Percentiles rank a stretch among this genome's conserved stretches.
These are phyloP conservation scores for Bipolaris oryzae DNA, from an alignment of 2,329 filamentous ascomycete species.

Conservation along the genomic window DNA sequence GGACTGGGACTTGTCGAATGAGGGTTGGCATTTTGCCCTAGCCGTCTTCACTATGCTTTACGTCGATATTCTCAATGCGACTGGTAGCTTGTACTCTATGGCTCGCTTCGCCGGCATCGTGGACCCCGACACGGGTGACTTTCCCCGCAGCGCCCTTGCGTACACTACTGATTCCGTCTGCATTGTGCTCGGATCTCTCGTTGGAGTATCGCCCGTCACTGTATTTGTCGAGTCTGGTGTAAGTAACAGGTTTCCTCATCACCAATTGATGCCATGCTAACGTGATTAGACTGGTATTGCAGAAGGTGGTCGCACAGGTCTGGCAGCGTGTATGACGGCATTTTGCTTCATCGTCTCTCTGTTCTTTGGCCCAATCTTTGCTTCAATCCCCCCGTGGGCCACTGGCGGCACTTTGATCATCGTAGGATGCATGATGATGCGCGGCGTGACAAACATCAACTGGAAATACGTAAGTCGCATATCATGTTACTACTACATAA, in stretches of 20 bases:
- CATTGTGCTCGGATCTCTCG: constrained; percentile 78
- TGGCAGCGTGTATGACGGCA: constrained; percentile 78
- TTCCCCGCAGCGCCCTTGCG: constrained; percentile 82
- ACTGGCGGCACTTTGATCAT: constrained; percentile 87
- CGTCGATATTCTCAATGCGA: constrained; percentile 83
- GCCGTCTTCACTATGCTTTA: constrained; percentile 89
- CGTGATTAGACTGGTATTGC: constrained; percentile 68
- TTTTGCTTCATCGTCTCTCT: constrained; percentile 79
- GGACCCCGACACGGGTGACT: constrained; percentile 82
- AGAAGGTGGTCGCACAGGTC: constrained; percentile 81
- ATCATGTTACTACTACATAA: too few species aligned
- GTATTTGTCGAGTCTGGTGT: constrained; percentile 84
- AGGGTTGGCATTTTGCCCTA: constrained; percentile 77
- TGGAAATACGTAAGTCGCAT: constrained; percentile 64
- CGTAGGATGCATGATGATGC: constrained; percentile 84
- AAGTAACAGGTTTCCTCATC: constrained; percentile 14
- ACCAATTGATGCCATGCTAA: background rate
- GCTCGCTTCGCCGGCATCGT: constrained; percentile 81
- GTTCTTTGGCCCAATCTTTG: constrained; percentile 90
- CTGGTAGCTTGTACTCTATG: constrained; percentile 88
- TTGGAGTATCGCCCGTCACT: constrained; percentile 81
- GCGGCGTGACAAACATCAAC: constrained; percentile 80
- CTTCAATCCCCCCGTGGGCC: constrained; percentile 86
- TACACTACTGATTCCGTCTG: constrained; percentile 82
- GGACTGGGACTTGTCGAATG: constrained; percentile 71